phyloP scores from a whole-genome alignment of 805 yeast species.

The Ogataea sp. region DNA sequence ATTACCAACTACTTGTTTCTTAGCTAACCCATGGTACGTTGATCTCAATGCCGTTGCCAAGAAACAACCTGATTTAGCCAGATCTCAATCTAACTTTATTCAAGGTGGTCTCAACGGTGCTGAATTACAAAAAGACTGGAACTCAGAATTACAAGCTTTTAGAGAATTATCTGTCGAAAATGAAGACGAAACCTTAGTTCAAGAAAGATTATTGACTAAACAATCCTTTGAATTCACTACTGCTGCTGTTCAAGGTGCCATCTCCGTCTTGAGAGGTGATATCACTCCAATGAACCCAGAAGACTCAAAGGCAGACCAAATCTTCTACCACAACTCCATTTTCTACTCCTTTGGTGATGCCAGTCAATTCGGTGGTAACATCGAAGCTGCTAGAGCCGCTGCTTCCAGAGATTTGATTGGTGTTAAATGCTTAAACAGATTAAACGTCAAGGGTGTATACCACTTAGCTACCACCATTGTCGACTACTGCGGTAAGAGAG shows the following conservation, averaged over 20 bases:
- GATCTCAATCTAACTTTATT: conserved; percentile 48
- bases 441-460: conserved; percentile 55
- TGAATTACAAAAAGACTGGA: conserved; percentile 67
- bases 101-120: conserved; percentile 53
- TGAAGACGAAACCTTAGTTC: conserved; percentile 58
- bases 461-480: conserved; percentile 78
- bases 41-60: conserved; percentile 10
- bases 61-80: conserved; percentile 44
- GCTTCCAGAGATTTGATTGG: conserved; percentile 73
- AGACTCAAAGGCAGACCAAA: conserved; percentile 52
- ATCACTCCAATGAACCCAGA: conserved; percentile 73
- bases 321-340: conserved; percentile 73
- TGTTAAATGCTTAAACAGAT: conserved; percentile 56
- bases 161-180: conserved; percentile 57
- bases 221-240: conserved; percentile 68
- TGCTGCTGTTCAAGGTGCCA: conserved; percentile 73
- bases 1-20: conserved; percentile 51
- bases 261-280: conserved; percentile 67
- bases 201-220: conserved; percentile 70
- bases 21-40: conserved; percentile 78
- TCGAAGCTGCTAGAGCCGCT: conserved; percentile 78
- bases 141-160: conserved; percentile 81
- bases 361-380: conserved; percentile 68
- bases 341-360: conserved; percentile 79
- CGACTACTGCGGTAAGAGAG: conserved; percentile 83